Percentiles rank a stretch among this genome's conserved stretches.
These are phyloP conservation scores for Passiflora organensis DNA, from an alignment of 345 rosid genomes.

Conservation along the genomic window DNA sequence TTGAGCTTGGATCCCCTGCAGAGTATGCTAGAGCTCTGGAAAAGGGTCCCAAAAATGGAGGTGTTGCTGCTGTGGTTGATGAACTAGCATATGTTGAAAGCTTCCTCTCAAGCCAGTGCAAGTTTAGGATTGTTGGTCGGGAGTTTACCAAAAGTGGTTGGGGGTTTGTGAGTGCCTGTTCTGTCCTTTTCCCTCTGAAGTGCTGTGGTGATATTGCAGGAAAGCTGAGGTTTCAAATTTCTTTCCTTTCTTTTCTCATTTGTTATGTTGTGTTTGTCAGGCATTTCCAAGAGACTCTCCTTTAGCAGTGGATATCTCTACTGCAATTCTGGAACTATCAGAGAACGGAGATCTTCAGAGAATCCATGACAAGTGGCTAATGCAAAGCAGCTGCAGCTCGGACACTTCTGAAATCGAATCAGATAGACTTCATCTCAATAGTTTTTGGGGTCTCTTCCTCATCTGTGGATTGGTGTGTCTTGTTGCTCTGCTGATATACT, in stretches of 20 bases:
- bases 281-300: constrained; percentile 95
- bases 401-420: constrained; percentile 67
- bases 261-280: constrained; percentile 24
- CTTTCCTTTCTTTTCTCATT: constrained; percentile 1
- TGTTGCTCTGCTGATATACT: constrained; percentile 58
- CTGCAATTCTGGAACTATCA: constrained; percentile 70
- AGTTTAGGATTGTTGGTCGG: constrained; percentile 65
- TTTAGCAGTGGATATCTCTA: constrained; percentile 73
- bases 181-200: neutral
- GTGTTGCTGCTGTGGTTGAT: constrained; percentile 87
- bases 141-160: constrained; percentile 92
- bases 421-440: constrained; percentile 60
- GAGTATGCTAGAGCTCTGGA: constrained; percentile 61
- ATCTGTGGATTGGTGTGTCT: constrained; percentile 74
- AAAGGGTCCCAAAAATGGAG: constrained; percentile 70
- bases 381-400: constrained; percentile 54
- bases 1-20: constrained; percentile 77
- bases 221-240: neutral
- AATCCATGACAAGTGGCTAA: constrained; percentile 94
- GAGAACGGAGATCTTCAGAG: constrained; percentile 93
- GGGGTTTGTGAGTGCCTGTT: constrained; percentile 73
- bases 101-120: constrained; percentile 74
- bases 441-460: constrained; percentile 89
- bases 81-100: constrained; percentile 73
- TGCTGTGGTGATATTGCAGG: neutral